A percentile compares a stretch with the other conserved stretches of the same genome.
Evolutionary conservation across 306 rosid species (phyloP).

Genomic region (Calophaca sinica): DNA sequence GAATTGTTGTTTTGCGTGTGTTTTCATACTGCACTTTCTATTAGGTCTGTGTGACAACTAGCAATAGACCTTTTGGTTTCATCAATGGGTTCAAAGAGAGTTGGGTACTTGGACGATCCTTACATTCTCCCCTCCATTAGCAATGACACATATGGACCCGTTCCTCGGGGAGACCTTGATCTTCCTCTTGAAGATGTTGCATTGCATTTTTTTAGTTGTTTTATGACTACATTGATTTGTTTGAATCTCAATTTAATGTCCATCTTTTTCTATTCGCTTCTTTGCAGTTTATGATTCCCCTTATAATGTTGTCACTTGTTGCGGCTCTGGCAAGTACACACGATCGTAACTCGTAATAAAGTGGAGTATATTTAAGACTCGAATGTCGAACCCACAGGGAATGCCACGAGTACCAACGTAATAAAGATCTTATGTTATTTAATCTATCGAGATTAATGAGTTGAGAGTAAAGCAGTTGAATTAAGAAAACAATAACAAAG

Average conservation of each 20-base stretch:
- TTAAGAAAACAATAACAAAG: too few species aligned
- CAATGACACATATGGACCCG: conserved; percentile 84
- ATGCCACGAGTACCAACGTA: too few species aligned
- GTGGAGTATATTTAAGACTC: too few species aligned
- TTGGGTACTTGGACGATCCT: conserved; percentile 84
- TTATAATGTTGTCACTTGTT: conserved; percentile 60
- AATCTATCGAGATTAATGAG: too few species aligned
- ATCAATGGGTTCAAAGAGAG: conserved; percentile 69
- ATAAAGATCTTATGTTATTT: too few species aligned
- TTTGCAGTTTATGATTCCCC: conserved; percentile 81
- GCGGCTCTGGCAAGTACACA: too few species aligned
- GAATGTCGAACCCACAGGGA: too few species aligned
- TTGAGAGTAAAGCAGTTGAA: too few species aligned
- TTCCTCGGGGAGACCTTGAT: conserved; percentile 80
- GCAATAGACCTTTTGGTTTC: conserved; percentile 80
- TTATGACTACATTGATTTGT: background rate
- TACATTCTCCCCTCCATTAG: conserved; percentile 87
- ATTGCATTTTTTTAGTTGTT: conserved; percentile 24
- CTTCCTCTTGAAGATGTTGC: conserved; percentile 88
- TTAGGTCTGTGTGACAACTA: conserved; percentile 89
- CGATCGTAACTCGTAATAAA: too few species aligned
- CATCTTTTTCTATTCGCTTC: background rate
- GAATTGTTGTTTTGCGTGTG: conserved; percentile 17
- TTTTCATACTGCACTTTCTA: conserved; percentile 80
- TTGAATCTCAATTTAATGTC: background rate